Conservation (phyloP, 2,329 filamentous ascomycete species). For the Xylariaceae sp. region DNA sequence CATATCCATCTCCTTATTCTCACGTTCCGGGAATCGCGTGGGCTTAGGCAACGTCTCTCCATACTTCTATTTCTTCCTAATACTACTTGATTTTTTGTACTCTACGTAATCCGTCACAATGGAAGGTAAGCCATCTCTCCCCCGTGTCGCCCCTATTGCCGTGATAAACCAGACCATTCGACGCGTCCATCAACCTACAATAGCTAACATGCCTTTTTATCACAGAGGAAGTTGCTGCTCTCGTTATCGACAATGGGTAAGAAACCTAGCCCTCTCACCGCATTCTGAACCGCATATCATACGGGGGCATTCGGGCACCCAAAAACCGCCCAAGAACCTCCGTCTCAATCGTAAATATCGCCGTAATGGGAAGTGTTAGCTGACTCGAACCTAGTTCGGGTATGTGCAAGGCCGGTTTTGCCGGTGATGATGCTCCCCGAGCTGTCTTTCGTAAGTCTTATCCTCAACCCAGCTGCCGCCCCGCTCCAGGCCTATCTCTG, state of each 20-base stretch:
- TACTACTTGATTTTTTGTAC: conserved; percentile 34
- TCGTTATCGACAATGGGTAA: conserved; percentile 99
- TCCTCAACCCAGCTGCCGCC: conserved; percentile 38
- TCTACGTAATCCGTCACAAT: conserved; percentile 55
- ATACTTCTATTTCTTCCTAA: conserved; percentile 28
- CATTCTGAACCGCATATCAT: conserved; percentile 32
- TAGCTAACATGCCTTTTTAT: conserved; percentile 47
- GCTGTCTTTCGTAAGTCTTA: conserved; percentile 97
- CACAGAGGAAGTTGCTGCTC: conserved; percentile 99
- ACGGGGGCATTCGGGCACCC: conserved; percentile 7
- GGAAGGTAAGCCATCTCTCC: conserved; percentile 61
- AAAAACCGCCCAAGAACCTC: conserved; percentile 21
- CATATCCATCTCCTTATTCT: conserved; percentile 32
- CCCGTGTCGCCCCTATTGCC: conserved; percentile 10
- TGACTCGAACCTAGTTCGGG: conserved; percentile 73
- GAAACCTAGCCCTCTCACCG: conserved; percentile 52
- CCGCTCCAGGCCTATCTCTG: conserved; percentile 40
- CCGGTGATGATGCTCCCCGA: conserved; percentile 99
- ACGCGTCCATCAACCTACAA: conserved; percentile 17
- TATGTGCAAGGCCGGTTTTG: conserved; percentile 99
- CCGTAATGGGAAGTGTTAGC: conserved; percentile 18
- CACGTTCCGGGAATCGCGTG: conserved; percentile 42
- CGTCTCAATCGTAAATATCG: conserved; percentile 4
- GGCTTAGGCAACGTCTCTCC: conserved; percentile 35
- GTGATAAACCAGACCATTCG: conserved; percentile 7